Evolutionary conservation across 495 filamentous ascomycete genomes (phyloP), one percentile per base, ranked within the genome.

Genomic region (Aspergillus asperescens): DNA sequence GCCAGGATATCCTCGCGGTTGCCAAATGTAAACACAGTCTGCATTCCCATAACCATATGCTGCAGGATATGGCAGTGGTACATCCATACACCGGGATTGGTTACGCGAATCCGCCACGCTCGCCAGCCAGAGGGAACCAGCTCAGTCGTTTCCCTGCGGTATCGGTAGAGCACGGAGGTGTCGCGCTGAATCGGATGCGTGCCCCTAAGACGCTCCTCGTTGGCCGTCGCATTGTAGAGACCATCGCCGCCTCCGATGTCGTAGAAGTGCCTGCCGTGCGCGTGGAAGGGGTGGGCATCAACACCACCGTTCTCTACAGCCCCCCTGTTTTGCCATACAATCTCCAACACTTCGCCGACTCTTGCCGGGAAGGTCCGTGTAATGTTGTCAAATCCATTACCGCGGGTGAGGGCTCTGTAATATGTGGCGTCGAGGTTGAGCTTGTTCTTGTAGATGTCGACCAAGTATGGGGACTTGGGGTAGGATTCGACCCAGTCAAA

Each of bases 251-350:
- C 61, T 10, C 82, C 82, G 9, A 84, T 62, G 57, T 84, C 81
- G 59, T 76, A 84, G 52, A 72, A 74, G 54, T 83, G 81, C 37
- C 72, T 62, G 7, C 81, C 79, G 59, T 84, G 82, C 0, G 67
- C 72, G 56, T 85, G 82, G 63, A 78, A 83, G 3, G 82, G 82
- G 49, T 86, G 82, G 1, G 69, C 67, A 43, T 83, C 77, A n/a
- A 80, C 65, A 2, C 69, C 67, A 6, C 77, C 79, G 7, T 56
- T 59, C n/a, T 59, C 46, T 5, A 52, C 51, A 9, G 52, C 54
- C 0, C 75, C 75, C 7, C 74, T 74, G 56, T 83, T 81, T 42
- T 79, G 69, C 53, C 75, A 67, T 27, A 84, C 71, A 25, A 84
- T 81, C 50, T 86, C 82, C n/a, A 86, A 54, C 8, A 84, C 77